Conservation (phyloP, 441 rosid genomes). For the Capsella rubella region DNA sequence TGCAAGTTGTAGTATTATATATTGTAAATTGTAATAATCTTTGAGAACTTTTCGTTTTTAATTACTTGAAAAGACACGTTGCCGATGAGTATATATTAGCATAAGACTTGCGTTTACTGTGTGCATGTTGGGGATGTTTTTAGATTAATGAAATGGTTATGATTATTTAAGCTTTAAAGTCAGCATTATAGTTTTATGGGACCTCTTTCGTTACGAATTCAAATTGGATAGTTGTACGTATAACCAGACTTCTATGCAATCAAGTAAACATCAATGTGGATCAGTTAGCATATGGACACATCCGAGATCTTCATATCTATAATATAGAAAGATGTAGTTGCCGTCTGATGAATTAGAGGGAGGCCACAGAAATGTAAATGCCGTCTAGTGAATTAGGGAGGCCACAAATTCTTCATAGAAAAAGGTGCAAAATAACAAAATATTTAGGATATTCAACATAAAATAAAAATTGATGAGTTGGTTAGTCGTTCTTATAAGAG, state of each 20-base stretch:
- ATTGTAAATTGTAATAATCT: conserved; percentile 11
- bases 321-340: not conserved
- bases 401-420: not conserved
- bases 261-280: not conserved
- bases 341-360: not conserved
- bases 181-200: too few species aligned
- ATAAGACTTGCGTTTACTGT: not conserved
- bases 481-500: conserved; percentile 1
- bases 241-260: not conserved
- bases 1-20: conserved; percentile 32
- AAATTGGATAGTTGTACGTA: not conserved
- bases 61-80: conserved; percentile 22
- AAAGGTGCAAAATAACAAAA: not conserved
- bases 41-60: conserved; percentile 12
- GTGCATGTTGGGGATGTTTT: not conserved
- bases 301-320: not conserved
- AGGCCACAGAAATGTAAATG: conserved; percentile 1
- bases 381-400: not conserved
- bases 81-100: conserved; percentile 27
- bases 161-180: not conserved
- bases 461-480: not conserved
- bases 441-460: not conserved
- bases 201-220: not conserved
- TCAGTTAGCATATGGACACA: not conserved
- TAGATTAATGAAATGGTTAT: not conserved